A percentile compares a stretch with the other conserved stretches of the same genome.
phyloP scores from a whole-genome alignment of 129 eudicot genomes.

The Tanacetum coccineum region DNA sequence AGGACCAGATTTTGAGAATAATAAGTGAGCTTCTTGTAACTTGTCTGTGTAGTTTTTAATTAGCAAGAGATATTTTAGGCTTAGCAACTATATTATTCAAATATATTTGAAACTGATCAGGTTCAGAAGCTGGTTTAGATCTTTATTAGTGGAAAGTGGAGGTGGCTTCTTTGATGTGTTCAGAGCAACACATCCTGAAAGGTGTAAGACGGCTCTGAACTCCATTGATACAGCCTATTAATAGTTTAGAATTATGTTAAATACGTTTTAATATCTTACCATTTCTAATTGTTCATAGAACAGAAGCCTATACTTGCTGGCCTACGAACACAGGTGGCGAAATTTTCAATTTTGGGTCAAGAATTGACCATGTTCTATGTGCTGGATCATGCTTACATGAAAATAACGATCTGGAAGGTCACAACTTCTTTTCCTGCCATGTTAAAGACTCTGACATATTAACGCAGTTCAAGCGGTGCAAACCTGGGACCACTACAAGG shows the following conservation, averaged over 20 bases:
- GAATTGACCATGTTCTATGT: constrained; percentile 87
- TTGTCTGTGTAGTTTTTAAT: constrained; percentile 1
- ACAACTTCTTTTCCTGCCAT: constrained; percentile 74
- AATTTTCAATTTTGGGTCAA: constrained; percentile 78
- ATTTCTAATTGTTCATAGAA: constrained; percentile 36
- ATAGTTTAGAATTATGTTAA: not conserved
- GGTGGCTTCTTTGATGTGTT: constrained; percentile 77
- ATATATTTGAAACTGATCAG: constrained; percentile 37
- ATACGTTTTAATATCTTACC: constrained; percentile 12
- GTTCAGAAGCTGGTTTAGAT: constrained; percentile 94
- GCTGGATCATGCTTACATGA: constrained; percentile 80
- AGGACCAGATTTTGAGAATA: constrained; percentile 90
- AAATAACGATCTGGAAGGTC: constrained; percentile 43
- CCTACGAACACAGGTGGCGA: constrained; percentile 85
- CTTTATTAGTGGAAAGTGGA: constrained; percentile 70
- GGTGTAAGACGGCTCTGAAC: constrained; percentile 38
- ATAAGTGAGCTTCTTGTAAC: constrained; percentile 60
- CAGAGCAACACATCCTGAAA: constrained; percentile 88
- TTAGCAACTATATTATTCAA: not conserved
- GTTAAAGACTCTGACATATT: constrained; percentile 84
- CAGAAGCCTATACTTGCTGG: constrained; percentile 95
- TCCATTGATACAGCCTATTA: not conserved
- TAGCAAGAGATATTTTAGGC: not conserved
- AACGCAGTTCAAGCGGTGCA: constrained; percentile 76
- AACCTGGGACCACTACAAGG: constrained; percentile 73